These are phyloP conservation scores for Aspergillus bridgeri DNA, from an alignment of 495 filamentous ascomycete genomes.

Conservation along the genomic window DNA sequence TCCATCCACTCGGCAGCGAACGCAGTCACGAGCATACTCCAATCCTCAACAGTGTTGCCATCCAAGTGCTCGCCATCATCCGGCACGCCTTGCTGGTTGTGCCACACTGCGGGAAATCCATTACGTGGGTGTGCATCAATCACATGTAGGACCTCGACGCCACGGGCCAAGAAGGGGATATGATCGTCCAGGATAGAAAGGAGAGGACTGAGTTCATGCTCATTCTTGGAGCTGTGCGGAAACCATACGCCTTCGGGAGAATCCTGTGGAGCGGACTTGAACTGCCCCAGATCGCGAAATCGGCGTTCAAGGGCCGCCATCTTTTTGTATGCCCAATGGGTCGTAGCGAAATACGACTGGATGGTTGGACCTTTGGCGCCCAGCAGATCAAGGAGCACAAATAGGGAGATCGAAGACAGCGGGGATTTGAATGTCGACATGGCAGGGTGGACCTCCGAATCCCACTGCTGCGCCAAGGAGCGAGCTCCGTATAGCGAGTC, in stretches of 20 bases:
- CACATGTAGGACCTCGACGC: conserved; percentile 83
- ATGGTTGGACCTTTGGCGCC: conserved; percentile 67
- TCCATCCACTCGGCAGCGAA: conserved; percentile 96
- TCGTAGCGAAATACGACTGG: conserved; percentile 77
- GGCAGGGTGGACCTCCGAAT: conserved; percentile 58
- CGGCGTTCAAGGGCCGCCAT: conserved; percentile 67
- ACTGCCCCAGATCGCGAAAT: conserved; percentile 54
- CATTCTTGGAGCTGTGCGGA: conserved; percentile 51
- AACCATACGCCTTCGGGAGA: conserved; percentile 39
- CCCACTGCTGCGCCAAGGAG: conserved; percentile 74
- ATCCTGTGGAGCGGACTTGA: conserved; percentile 41
- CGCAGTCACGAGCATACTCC: conserved; percentile 73
- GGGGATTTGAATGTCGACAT: conserved; percentile 70
- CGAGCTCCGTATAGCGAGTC: conserved; percentile 89
- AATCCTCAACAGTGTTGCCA: conserved; percentile 78
- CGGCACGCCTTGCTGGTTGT: conserved; percentile 53
- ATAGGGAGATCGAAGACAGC: conserved; percentile 76
- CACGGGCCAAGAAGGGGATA: conserved; percentile 77
- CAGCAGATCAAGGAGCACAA: conserved; percentile 89
- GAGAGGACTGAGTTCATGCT: conserved; percentile 39
- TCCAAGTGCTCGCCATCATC: conserved; percentile 90
- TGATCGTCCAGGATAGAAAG: conserved; percentile 79
- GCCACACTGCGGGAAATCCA: conserved; percentile 82
- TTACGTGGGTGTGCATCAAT: conserved; percentile 60
- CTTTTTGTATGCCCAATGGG: conserved; percentile 87